A percentile compares a stretch with the other conserved stretches of the same genome.
Evolutionary conservation across 768 basidiomycete species (phyloP).

Genomic region (Melanogaster broomeanus): DNA sequence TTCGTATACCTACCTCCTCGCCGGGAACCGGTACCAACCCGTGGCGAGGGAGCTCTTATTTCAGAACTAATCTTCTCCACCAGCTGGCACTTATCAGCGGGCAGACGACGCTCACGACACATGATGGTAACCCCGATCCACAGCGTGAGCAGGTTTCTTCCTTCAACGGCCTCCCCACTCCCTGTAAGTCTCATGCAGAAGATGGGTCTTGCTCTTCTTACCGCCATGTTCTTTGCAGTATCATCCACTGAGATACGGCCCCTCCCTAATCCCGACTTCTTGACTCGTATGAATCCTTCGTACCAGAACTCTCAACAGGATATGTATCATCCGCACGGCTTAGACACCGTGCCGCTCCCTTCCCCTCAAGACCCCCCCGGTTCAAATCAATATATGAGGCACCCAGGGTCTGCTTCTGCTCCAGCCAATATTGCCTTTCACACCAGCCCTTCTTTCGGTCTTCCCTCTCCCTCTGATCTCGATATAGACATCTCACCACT

Average conservation of each 20-base stretch:
- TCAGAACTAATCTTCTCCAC: conserved; percentile 12
- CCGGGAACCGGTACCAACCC: conserved; percentile 2
- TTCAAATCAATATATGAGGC: conserved; percentile 29
- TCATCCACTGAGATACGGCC: conserved; percentile 69
- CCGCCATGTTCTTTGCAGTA: conserved; percentile 38
- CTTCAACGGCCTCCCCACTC: conserved; percentile 65
- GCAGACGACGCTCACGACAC: conserved; percentile 35
- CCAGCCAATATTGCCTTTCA: conserved; percentile 76
- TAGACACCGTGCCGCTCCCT: conserved; percentile 28
- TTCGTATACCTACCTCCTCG: not conserved
- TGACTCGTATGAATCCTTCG: conserved; percentile 61
- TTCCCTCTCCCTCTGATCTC: conserved; percentile 52
- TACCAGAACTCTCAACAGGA: conserved; percentile 34
- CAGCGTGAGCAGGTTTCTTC: conserved; percentile 34
- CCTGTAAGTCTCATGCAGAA: conserved; percentile 45
- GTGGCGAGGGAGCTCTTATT: conserved; percentile 3
- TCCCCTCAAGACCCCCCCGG: conserved; percentile 33
- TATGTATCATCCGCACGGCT: conserved; percentile 23
- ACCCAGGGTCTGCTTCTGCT: conserved; percentile 57
- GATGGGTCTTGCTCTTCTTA: conserved; percentile 12
- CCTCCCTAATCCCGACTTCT: conserved; percentile 56
- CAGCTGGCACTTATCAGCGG: conserved; percentile 73
- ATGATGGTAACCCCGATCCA: conserved; percentile 37
- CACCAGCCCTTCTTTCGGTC: conserved; percentile 38
- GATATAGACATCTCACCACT: conserved; percentile 79